Evolutionary conservation across 2,329 filamentous ascomycete species (phyloP), one percentile per base, ranked within the genome.

Genomic region (Arthrinium phaeospermum): DNA sequence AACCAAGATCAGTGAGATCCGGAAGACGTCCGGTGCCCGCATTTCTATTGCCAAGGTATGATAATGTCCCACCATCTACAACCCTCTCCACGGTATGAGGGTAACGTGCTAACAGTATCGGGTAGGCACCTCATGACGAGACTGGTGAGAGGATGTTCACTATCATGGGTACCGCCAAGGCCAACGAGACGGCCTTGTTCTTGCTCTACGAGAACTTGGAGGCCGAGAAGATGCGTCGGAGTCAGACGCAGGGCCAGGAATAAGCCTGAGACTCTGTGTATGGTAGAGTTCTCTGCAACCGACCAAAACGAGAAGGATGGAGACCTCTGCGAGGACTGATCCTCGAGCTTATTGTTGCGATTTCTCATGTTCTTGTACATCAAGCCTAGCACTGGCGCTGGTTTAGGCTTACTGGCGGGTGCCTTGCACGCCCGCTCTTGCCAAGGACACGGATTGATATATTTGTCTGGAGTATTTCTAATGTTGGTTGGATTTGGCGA

Each of bases 101-200:
- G 68, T 73, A 71, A 27, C 72, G 78, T 72, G 78, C 77, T 76
- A 7, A 74, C 46, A 34, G 14, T 47, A 41, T 49, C 68, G 14
- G 45, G 44, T 71, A 91, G 89, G 92, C 95, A 67, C 94, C 96
- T 72, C 96, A 99, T 80, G 96, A 99, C 78, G 96, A 98, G 77
- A 97, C 94, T 73, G 96, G 96, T 76, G 96, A 99, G 89, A 92
- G 96, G 79, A 99, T 99, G 96, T 99, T 99, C 86, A 99, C 96
- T 80, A 99, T 99, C 82, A 98, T 97, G 90, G 96, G 96, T 77
- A 97, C 94, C 74, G 92, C 94, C 73, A 93, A 92, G 85, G 94
- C 95, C 75, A 99, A 99, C 79, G 96, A 99, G 85, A 96, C 95
- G 78, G 96, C 96, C 5, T 88, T 99, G 41, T 98, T 98, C 84